Evolutionary conservation across 495 filamentous ascomycete species (phyloP), one percentile per base, ranked within the genome.

Genomic region (Polyplosphaeria fusca): DNA sequence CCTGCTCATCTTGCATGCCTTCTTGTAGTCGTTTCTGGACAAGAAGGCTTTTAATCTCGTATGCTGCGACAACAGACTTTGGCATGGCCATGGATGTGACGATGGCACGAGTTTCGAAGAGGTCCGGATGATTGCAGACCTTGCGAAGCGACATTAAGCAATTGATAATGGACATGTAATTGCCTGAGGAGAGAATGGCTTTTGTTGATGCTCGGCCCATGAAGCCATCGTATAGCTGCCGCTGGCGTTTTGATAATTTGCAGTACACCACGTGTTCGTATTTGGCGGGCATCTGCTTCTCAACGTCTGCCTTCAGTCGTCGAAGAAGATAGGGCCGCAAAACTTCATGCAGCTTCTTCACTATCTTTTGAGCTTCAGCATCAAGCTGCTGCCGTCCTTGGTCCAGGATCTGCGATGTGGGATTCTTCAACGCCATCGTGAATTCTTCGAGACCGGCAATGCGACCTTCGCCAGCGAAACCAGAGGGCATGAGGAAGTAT

Each of bases 261-360:
- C 94, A 99, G 64, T 91, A 92, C 46, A 96, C 86, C 26, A 99
- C 89, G 68, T 95, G 90, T 67, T 99, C 94, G 64, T 94, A 95
- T 67, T 99, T 99, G 25, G 82, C 90, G 0, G 94, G 94, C 90
- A 99, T 96, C 66, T 97, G 92, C 72, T 99, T 97, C 76, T 99
- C 94, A 20, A 99, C 94, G 68, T 99, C 94, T 40, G 91, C 88
- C 73, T 99, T 99, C 35, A 99, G 74, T 56, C 94, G 81, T 40
- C 94, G 85, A 19, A 99, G 80, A 13, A 99, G 82, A 70, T 95
- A 96, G 2, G 94, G 94, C 20, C 94, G 84, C 5, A 99, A 77
- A 37, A 96, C 86, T 58, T 91, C 86, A 70, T 99, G 94, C 14
- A 99, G 83, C 68, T 96, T 93, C 28, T 81, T 81, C 51, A 99